A percentile compares a stretch with the other conserved stretches of the same genome.
Conservation (phyloP, 139 green algal genomes). For the Desmodesmus armatus region DNA sequence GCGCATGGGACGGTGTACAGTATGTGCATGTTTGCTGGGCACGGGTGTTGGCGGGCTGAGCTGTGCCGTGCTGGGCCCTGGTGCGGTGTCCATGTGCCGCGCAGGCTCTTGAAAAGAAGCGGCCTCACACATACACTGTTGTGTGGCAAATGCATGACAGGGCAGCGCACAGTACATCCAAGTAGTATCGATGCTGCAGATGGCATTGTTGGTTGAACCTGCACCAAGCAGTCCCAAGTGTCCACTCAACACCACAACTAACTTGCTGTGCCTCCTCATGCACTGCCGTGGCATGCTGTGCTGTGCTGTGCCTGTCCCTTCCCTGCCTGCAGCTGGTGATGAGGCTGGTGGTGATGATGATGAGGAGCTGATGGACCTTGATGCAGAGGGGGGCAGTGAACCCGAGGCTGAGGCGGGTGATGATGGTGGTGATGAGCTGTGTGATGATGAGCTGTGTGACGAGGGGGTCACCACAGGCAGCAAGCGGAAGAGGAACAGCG, state of each 20-base stretch:
- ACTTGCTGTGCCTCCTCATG: background rate
- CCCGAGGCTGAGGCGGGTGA: slow-evolving; percentile 44
- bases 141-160: too few species aligned
- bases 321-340: slow-evolving; percentile 11
- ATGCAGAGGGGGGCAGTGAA: slow-evolving; percentile 55
- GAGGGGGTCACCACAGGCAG: background rate
- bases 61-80: background rate
- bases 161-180: too few species aligned
- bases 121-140: too few species aligned
- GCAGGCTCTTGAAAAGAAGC: too few species aligned
- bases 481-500: slow-evolving; percentile 47
- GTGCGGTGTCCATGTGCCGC: too few species aligned
- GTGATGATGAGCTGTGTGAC: slow-evolving; percentile 30
- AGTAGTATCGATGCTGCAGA: too few species aligned
- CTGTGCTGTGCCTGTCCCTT: background rate
- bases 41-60: background rate
- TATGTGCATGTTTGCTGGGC: too few species aligned
- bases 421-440: too few species aligned
- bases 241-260: background rate
- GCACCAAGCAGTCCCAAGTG: too few species aligned
- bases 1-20: too few species aligned
- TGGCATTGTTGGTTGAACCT: too few species aligned
- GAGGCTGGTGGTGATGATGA: slow-evolving; percentile 33
- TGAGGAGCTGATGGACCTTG: slow-evolving; percentile 44
- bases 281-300: background rate